Evolutionary conservation across 2,329 filamentous ascomycete genomes (phyloP).

Genomic region (Cercospora zeae-maydis): DNA sequence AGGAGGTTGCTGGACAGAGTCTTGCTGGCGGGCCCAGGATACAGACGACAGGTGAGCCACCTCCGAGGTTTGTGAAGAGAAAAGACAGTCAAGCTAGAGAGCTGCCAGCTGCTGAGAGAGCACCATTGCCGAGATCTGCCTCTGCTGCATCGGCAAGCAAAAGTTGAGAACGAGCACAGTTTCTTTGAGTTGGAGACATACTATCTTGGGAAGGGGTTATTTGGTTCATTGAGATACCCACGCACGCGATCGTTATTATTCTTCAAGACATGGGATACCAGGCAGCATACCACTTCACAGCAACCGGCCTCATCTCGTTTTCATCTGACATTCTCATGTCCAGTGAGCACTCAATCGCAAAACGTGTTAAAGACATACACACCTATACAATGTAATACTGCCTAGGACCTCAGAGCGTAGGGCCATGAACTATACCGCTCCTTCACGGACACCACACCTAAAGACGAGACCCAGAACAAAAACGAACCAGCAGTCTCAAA

Average conservation of each 20-base stretch:
- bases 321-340: neutral
- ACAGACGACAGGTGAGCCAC: slow-evolving; percentile 26
- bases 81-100: slow-evolving; percentile 42
- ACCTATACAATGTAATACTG: too few species aligned
- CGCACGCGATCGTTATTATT: neutral
- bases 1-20: slow-evolving; percentile 18
- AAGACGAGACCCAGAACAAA: too few species aligned
- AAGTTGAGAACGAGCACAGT: neutral
- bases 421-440: too few species aligned
- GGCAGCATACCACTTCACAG: neutral
- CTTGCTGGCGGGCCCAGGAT: slow-evolving; percentile 29
- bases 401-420: too few species aligned
- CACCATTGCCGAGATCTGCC: slow-evolving; percentile 39
- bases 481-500: too few species aligned
- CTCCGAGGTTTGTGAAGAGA: slow-evolving; percentile 33
- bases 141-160: neutral
- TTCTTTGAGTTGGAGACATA: neutral
- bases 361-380: too few species aligned
- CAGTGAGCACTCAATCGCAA: neutral
- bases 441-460: too few species aligned
- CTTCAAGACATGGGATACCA: neutral
- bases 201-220: neutral
- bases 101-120: slow-evolving; percentile 45
- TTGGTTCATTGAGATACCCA: slow-evolving; percentile 11
- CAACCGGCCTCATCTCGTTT: neutral